Base-by-base conservation (phyloP, 2,329 filamentous ascomycete species). In the Aspergillus ibericus region DNA sequence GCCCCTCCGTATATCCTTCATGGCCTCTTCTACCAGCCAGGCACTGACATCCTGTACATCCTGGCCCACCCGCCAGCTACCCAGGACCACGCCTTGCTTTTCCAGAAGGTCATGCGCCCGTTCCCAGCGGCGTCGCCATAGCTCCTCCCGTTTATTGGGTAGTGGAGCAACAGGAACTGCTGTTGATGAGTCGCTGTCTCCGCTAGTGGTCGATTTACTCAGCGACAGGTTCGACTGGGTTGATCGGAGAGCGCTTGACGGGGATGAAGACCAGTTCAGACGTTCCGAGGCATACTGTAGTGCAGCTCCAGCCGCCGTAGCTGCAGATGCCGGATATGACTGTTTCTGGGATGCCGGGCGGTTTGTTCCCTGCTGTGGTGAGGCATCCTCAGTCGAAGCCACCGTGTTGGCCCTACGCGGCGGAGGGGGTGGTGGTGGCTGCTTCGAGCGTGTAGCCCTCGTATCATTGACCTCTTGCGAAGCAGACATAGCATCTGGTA, bases 111-210 rank as follows among this genome's bases (percentile, higher is more conserved):
- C 74, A 27, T 75, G 75, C 0, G 80, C 78, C 4, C 77, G 70
- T 42, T 73, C 75, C 80, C 80, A 82, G 32, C 80, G 74, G 25
- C 79, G 74, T 42, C 72, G 71, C 80, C 80, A 82, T 8, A 81
- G 66, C 56, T 82, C 80, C 56, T 81, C 76, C 8, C 79, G 78
- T 57, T 80, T 81, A 53, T 77, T 81, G 4, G 75, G 73, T 2
- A 77, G 66, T 0, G 76, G 69, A 1, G 70, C 63, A 12, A 70
- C 70, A 8, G 69, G 69, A 13, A 57, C 56, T 1, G 59, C 57
- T 2, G 60, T 48, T 10, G 52, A 36, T 46, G 53, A 25, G 29
- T 48, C 20, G 5, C 59, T 58, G 56, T 62, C 59, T 29, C 40
- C 58, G 51, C 50, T 65, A 18, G 60, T 61, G 46, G 61, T 66